Conservation (phyloP, 306 rosid genomes). For the Pyrus betulifolia region DNA sequence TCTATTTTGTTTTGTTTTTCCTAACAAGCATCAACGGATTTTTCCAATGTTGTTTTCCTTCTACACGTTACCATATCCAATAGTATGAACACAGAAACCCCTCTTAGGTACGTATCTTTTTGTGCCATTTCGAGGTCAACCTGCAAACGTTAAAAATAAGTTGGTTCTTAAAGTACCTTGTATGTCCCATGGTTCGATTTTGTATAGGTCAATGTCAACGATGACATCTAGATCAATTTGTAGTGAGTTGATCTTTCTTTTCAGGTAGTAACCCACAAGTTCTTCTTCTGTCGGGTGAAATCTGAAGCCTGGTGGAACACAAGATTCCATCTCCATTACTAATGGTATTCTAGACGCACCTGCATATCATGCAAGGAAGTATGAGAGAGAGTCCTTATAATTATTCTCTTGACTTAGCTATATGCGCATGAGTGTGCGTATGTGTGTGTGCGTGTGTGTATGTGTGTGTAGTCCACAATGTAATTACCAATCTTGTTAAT, state of each 20-base stretch:
- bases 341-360: slow-evolving; percentile 24
- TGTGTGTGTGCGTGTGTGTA: background rate
- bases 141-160: background rate
- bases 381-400: background rate
- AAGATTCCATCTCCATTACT: slow-evolving; percentile 65
- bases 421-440: background rate
- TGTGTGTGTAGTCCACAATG: too few relatives aligned
- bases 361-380: background rate
- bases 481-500: background rate
- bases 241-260: slow-evolving; percentile 66
- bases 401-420: background rate
- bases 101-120: background rate
- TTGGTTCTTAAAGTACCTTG: slow-evolving; percentile 43
- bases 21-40: background rate
- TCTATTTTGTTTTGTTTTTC: background rate
- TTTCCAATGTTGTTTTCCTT: background rate
- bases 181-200: slow-evolving; percentile 93
- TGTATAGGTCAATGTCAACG: slow-evolving; percentile 80
- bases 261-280: slow-evolving; percentile 85
- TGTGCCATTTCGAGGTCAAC: background rate
- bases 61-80: background rate
- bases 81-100: background rate
- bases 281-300: slow-evolving; percentile 99
- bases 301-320: slow-evolving; percentile 92
- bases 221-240: slow-evolving; percentile 82